phyloP scores from a whole-genome alignment of 2,329 filamentous ascomycete genomes.

The Aspergillus latus region DNA sequence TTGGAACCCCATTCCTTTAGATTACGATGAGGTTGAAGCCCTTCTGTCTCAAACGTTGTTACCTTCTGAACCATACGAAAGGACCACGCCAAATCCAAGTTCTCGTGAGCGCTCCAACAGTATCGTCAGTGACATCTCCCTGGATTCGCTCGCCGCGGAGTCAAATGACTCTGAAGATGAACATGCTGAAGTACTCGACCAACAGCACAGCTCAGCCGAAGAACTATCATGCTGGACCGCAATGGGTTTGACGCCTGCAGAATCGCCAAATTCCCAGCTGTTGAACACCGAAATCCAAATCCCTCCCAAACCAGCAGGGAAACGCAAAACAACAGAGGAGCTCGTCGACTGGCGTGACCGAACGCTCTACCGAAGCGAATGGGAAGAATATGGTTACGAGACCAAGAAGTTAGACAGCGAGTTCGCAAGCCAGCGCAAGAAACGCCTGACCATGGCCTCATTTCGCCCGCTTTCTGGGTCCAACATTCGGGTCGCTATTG shows the following conservation, averaged over 20 bases:
- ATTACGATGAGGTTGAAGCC: slow-evolving; percentile 46
- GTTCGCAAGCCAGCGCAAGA: slow-evolving; percentile 31
- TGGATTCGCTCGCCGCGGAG: slow-evolving; percentile 11
- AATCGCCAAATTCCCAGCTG: slow-evolving; percentile 24
- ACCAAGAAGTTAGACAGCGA: slow-evolving; percentile 31
- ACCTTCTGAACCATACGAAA: slow-evolving; percentile 11
- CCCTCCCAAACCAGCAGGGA: slow-evolving; percentile 23
- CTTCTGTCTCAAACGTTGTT: slow-evolving; percentile 29
- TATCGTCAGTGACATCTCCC: background rate
- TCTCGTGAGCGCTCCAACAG: background rate
- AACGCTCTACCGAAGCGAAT: slow-evolving; percentile 49
- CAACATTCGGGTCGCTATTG: background rate
- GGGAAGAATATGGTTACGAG: slow-evolving; percentile 48
- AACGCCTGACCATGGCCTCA: slow-evolving; percentile 20
- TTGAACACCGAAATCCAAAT: slow-evolving; percentile 18
- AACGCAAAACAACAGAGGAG: slow-evolving; percentile 38
- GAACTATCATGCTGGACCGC: slow-evolving; percentile 48
- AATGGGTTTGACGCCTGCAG: slow-evolving; percentile 33
- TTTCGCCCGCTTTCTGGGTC: background rate
- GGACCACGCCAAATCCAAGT: slow-evolving; percentile 8
- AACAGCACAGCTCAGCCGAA: slow-evolving; percentile 43
- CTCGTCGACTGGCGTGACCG: slow-evolving; percentile 50
- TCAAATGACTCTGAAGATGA: slow-evolving; percentile 39
- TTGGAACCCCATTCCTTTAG: slow-evolving; percentile 29
- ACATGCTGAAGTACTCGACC: slow-evolving; percentile 52